Conservation (phyloP, 139 green algal genomes). For the Picochlorum sp. region DNA sequence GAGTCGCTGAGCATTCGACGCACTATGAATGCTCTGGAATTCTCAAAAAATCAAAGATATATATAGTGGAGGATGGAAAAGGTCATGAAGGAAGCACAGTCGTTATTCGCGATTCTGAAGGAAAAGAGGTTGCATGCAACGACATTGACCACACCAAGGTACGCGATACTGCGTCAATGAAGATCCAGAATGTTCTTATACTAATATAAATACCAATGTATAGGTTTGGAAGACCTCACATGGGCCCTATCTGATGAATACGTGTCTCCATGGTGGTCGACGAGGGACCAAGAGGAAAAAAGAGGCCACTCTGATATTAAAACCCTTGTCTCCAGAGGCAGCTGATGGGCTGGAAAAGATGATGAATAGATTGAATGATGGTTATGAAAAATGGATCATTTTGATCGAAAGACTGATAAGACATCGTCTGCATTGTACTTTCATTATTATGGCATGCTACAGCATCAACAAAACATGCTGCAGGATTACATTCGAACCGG, state of each 20-base stretch:
- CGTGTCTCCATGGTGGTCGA: too few species aligned
- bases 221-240: too few species aligned
- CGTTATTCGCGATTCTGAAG: background rate
- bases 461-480: slow-evolving; percentile 93
- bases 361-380: background rate
- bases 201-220: background rate
- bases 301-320: background rate
- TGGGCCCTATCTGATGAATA: too few species aligned
- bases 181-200: background rate
- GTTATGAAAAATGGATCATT: slow-evolving; percentile 21
- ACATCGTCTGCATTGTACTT: slow-evolving; percentile 77
- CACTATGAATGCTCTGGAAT: too few species aligned
- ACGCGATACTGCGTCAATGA: background rate
- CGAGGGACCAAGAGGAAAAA: too few species aligned
- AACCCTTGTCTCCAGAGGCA: background rate
- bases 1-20: too few species aligned
- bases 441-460: slow-evolving; percentile 73
- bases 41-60: too few species aligned
- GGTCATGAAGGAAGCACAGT: background rate
- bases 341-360: background rate
- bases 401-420: slow-evolving; percentile 71
- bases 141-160: background rate
- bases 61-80: background rate
- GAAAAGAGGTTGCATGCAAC: slow-evolving; percentile 2
- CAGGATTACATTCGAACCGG: slow-evolving; percentile 80